These are phyloP conservation scores for Pichia phayaonensis DNA, from an alignment of 805 yeast genomes.

Conservation along the genomic window DNA sequence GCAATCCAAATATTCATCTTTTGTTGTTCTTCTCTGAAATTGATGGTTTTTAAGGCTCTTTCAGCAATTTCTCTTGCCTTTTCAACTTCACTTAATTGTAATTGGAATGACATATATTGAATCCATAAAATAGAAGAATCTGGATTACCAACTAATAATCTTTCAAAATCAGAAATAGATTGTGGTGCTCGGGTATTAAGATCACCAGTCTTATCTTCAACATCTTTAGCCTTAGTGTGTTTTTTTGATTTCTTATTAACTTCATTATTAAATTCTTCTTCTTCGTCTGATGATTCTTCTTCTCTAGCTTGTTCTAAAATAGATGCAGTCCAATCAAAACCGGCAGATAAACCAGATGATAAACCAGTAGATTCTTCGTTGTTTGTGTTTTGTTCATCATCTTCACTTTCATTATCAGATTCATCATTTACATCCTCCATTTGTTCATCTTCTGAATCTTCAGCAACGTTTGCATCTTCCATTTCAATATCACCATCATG, in stretches of 20 bases:
- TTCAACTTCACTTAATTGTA: conserved; percentile 88
- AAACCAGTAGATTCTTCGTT: conserved; percentile 21
- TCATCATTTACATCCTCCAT: conserved; percentile 15
- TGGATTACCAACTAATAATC: conserved; percentile 86
- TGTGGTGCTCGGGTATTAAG: conserved; percentile 83
- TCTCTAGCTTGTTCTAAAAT: conserved; percentile 74
- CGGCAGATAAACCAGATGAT: conserved; percentile 63
- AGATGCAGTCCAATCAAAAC: conserved; percentile 95
- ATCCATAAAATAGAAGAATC: conserved; percentile 93
- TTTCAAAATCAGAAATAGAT: conserved; percentile 85
- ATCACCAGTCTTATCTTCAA: conserved; percentile 79
- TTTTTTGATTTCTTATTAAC: conserved; percentile 36
- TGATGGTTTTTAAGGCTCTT: conserved; percentile 85
- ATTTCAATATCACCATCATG: conserved; percentile 26
- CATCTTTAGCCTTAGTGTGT: conserved; percentile 33
- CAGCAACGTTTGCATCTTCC: conserved; percentile 25
- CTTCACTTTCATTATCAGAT: conserved; percentile 14
- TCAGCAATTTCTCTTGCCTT: conserved; percentile 91
- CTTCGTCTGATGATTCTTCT: conserved; percentile 43
- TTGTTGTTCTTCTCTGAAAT: conserved; percentile 86
- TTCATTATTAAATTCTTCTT: conserved; percentile 33
- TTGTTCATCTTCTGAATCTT: conserved; percentile 26
- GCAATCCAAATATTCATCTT: conserved; percentile 96
- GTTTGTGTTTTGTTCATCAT: conserved; percentile 16
- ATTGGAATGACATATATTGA: conserved; percentile 96